Conservation (phyloP, 83 land plant genomes). For the Picea mariana region DNA sequence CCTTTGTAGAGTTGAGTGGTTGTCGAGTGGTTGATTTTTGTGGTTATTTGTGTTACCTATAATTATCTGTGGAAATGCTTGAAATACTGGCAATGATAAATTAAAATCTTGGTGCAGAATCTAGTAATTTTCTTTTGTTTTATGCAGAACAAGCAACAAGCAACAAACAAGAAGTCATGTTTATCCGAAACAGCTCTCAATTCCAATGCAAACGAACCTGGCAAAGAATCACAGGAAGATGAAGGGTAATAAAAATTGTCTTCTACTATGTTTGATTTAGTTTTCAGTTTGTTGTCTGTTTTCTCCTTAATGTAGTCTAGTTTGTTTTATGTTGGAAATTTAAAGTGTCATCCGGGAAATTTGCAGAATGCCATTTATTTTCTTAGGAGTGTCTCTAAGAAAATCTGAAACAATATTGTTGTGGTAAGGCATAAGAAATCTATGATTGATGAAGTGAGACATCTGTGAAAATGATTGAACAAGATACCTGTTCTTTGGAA, state of each 20-base stretch:
- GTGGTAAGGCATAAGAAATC: background rate
- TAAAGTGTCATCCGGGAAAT: background rate
- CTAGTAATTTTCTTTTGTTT: background rate
- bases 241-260: constrained; percentile 5
- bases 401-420: background rate
- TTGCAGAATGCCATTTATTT: background rate
- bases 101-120: background rate
- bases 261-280: background rate
- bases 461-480: background rate
- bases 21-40: no score
- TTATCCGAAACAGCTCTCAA: background rate
- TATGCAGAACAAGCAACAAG: constrained; percentile 12
- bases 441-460: background rate
- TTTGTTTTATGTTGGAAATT: background rate
- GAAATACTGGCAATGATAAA: no score
- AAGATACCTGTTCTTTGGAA: no score
- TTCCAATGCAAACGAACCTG: constrained; percentile 7
- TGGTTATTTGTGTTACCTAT: no score
- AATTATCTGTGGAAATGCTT: no score
- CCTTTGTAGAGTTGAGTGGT: no score
- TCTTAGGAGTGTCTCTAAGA: background rate
- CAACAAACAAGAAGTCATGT: background rate
- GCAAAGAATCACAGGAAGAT: constrained; percentile 10
- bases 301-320: background rate
- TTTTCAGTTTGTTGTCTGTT: background rate